Base-by-base conservation (phyloP, 2,329 filamentous ascomycete genomes). In the Zymoseptoria ardabiliae region DNA sequence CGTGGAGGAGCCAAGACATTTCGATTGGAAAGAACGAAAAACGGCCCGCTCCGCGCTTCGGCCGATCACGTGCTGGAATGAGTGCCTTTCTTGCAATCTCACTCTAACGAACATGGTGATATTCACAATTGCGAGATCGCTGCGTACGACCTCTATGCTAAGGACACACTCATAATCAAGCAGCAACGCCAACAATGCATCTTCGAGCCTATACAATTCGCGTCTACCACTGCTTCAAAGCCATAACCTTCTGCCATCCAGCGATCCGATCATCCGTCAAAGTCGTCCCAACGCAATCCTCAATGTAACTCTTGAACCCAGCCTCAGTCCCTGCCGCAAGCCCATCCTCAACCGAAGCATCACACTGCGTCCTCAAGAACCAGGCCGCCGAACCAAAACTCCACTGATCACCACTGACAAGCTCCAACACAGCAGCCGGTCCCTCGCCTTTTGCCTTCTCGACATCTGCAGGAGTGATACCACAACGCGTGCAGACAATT, bases 361-460 rank as follows among this genome's bases (percentile, higher is more conserved):
- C 68, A 68, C 85, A 88, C 69, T 85, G 76, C 0, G 76, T 81
- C 11, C 71, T 78, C 54, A 86, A 68, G 67, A 82, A 88, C 85
- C 85, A 88, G 7, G 82, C 81, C 2, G 79, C 85, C 13, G 77
- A 81, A 0, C 76, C 84, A 68, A 86, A 87, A 55, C 79, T 78
- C 60, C 79, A 80, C 21, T 77, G 61, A 30, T 62, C 71, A 55
- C 80, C 77, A 48, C 80, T 75, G 19, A 87, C 76, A 53, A 85
- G 69, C 21, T 74, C 78, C 3, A 85, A 72, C 0, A 85, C 74
- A 13, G 74, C 77, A 0, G 75, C 71, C 53, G 77, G 71, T 21
- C 74, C 75, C 50, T 71, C 66, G 13, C 70, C 75, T 23, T 25
- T 61, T 60, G 65, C 68, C 52, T 58, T 68, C 61, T 30, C 68